Evolutionary conservation across 495 filamentous ascomycete genomes (phyloP).

Genomic region (Xylaria intraflava): DNA sequence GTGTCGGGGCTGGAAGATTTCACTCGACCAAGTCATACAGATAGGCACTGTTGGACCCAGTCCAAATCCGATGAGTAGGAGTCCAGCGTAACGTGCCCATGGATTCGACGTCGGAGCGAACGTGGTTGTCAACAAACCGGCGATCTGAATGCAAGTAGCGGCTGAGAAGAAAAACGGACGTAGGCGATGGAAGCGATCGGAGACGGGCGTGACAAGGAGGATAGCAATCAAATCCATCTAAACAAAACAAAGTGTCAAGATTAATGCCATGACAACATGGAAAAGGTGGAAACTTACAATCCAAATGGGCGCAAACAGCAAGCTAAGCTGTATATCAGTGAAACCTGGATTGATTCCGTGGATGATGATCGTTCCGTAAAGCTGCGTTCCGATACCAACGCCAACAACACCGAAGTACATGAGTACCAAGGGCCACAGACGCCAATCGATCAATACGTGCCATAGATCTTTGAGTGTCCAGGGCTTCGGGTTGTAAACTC

Average conservation of each 20-base stretch:
- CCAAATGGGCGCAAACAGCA: constrained; percentile 88
- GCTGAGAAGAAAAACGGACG: constrained; percentile 78
- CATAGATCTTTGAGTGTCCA: constrained; percentile 67
- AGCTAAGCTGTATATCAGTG: constrained; percentile 66
- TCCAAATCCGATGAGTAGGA: constrained; percentile 87
- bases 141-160: constrained; percentile 70
- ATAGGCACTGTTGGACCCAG: constrained; percentile 87
- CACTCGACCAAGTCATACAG: constrained; percentile 87
- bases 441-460: constrained; percentile 71
- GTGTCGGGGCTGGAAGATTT: constrained; percentile 84
- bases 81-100: constrained; percentile 81
- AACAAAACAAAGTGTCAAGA: neutral
- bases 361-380: constrained; percentile 83
- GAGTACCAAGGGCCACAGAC: constrained; percentile 72
- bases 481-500: constrained; percentile 64
- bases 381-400: constrained; percentile 82
- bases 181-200: constrained; percentile 77
- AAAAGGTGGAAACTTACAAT: constrained; percentile 48
- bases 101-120: constrained; percentile 61
- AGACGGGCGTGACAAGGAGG: constrained; percentile 74
- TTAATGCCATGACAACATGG: neutral
- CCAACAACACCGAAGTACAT: constrained; percentile 97
- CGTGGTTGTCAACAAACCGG: constrained; percentile 71
- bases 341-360: constrained; percentile 64
- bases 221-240: constrained; percentile 86